Base-by-base conservation (phyloP, 495 filamentous ascomycete genomes). In the Hypoxylon lenormandii region DNA sequence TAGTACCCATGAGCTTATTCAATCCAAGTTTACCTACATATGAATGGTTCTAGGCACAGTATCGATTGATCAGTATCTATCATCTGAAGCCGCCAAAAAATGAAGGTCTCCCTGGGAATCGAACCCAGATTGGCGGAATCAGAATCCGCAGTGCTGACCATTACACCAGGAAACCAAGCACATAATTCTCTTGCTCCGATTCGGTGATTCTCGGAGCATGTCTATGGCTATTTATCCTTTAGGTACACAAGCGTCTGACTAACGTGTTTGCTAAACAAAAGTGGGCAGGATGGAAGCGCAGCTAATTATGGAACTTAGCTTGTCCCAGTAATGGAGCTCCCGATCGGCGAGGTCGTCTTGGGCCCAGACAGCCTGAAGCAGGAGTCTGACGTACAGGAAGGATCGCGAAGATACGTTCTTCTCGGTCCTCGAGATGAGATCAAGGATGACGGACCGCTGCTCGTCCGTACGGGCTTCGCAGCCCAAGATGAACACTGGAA, bases 401-500 rank as follows among this genome's bases (percentile, higher is more conserved):
- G 69, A 71, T n/a, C 75, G 59, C 7, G 74, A 72, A 19, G 63
- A 51, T 11, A 51, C 55, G 11, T 54, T 60, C 22, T 58, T 72
- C 40, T 75, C 76, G 21, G 72, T 68, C 49, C 74, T 74, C 12
- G 69, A 5, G 19, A 79, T 72, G 4, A 77, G 61, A 15, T 79
- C 76, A 12, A 79, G 74, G 7, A 78, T 51, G 1, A 60, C 63
- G 3, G 69, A 68, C 43, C 77, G 66, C 38, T 78, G 74, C 12
- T 76, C 76, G 61, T 80, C 78, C 28, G 59, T 72, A 33, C 72
- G 56, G 10, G 79, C 77, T 54, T 81, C 78, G 64, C 75, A 79
- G 23, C 78, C 79, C n/a, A 80, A 48, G 42, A 80, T 69, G 42
- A 81, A 75, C n/a, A 81, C 40, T 7, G 78, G 77, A 50, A 79